These are phyloP conservation scores for Euptelea pleiosperma DNA, from an alignment of 164 flowering plant species.

Conservation along the genomic window DNA sequence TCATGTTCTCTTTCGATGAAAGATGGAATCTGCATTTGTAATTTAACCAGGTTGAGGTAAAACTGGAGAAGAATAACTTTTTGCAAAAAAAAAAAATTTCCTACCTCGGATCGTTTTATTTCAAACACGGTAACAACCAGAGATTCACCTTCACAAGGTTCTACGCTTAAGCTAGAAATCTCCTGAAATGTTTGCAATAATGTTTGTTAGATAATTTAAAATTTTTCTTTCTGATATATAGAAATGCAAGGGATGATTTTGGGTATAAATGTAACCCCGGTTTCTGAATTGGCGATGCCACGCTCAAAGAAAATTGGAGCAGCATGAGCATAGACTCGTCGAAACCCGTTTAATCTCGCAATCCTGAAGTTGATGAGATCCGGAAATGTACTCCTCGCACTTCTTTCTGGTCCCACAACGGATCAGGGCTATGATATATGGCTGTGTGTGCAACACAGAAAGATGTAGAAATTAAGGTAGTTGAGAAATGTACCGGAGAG, in stretches of 20 bases:
- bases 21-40: slow-evolving; percentile 58
- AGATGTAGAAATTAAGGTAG: not conserved
- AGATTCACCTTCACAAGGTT: slow-evolving; percentile 84
- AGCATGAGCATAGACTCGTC: slow-evolving; percentile 78
- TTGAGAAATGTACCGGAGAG: slow-evolving; percentile 62
- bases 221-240: not conserved
- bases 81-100: not conserved
- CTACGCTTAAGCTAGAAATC: slow-evolving; percentile 90
- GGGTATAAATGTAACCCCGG: slow-evolving; percentile 31
- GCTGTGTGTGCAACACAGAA: not conserved
- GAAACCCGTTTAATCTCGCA: slow-evolving; percentile 69
- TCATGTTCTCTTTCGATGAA: slow-evolving; percentile 85
- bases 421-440: not conserved
- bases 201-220: not conserved
- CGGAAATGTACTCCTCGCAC: slow-evolving; percentile 92
- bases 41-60: not conserved
- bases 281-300: slow-evolving; percentile 77
- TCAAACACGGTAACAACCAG: slow-evolving; percentile 83
- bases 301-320: slow-evolving; percentile 93
- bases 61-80: not conserved
- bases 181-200: slow-evolving; percentile 45
- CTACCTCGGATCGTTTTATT: slow-evolving; percentile 72
- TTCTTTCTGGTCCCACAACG: slow-evolving; percentile 50
- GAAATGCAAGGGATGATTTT: not conserved
- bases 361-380: slow-evolving; percentile 70